Evolutionary conservation across 768 basidiomycete species (phyloP).

Genomic region (Phaffia tasmanica): DNA sequence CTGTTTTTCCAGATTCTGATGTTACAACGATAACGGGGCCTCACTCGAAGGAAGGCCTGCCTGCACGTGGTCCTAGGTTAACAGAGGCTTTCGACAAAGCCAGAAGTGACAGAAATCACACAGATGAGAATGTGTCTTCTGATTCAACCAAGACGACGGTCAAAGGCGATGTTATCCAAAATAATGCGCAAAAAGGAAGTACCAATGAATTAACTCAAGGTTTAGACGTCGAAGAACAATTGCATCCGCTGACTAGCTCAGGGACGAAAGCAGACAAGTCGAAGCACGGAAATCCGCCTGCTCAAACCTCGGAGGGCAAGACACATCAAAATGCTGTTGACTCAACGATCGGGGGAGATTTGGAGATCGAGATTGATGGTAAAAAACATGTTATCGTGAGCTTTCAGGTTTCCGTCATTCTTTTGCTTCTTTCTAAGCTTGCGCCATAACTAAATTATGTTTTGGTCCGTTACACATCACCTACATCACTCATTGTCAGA

Average conservation of each 20-base stretch:
- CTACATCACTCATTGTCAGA: not conserved
- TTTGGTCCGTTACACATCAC: not conserved
- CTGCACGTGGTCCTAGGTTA: too few species aligned
- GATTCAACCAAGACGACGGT: conserved; percentile 3
- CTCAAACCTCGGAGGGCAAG: conserved; percentile 12
- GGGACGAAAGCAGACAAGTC: not conserved
- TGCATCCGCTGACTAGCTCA: not conserved
- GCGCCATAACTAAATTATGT: not conserved
- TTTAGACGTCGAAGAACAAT: too few species aligned
- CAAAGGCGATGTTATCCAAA: conserved; percentile 7
- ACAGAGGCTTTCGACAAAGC: not conserved
- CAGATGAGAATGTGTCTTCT: not conserved
- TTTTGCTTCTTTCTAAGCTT: not conserved
- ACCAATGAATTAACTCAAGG: too few species aligned
- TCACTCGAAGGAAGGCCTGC: too few species aligned
- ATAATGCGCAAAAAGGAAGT: too few species aligned
- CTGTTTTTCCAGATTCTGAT: not conserved
- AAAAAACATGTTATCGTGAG: conserved; percentile 19
- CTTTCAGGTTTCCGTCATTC: not conserved
- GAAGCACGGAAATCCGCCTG: conserved; percentile 3
- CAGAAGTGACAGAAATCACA: not conserved
- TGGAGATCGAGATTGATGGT: conserved; percentile 21
- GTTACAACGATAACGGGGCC: not conserved
- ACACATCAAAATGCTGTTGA: conserved; percentile 12
- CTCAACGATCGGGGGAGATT: conserved; percentile 19